phyloP scores from a whole-genome alignment of 768 basidiomycete species.

The Multifurca ochricompacta region DNA sequence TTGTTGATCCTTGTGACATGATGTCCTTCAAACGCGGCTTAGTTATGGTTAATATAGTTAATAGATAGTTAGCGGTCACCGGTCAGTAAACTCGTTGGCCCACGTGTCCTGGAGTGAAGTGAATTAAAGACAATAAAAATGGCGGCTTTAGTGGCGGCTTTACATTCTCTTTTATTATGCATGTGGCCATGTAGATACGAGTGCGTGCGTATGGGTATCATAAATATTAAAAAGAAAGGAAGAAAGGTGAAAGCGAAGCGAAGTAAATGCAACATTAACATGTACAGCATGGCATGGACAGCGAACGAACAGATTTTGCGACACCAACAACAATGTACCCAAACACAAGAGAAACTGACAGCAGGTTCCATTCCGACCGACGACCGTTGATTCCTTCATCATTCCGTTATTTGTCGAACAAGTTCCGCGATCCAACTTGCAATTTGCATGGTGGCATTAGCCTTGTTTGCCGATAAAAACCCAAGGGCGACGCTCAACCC shows the following conservation, averaged over 20 bases:
- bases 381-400: slow-evolving; percentile 24
- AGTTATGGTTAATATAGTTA: too few relatives aligned
- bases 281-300: too few relatives aligned
- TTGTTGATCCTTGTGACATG: slow-evolving; percentile 3
- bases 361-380: slow-evolving; percentile 3
- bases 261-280: too few relatives aligned
- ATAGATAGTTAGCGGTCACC: too few relatives aligned
- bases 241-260: slow-evolving; percentile 8
- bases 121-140: too few relatives aligned
- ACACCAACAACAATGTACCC: slow-evolving; percentile 10
- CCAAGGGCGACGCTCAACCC: slow-evolving; percentile 67
- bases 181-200: slow-evolving; percentile 5
- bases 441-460: slow-evolving; percentile 45
- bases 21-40: neutral
- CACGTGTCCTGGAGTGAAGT: too few relatives aligned
- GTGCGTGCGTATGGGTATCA: slow-evolving; percentile 14
- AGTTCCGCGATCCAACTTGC: slow-evolving; percentile 69
- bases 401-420: slow-evolving; percentile 45
- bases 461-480: slow-evolving; percentile 45
- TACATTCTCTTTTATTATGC: slow-evolving; percentile 17
- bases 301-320: slow-evolving; percentile 7
- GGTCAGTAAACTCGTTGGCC: too few relatives aligned
- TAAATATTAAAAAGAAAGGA: slow-evolving; percentile 15
- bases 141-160: too few relatives aligned
- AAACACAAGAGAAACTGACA: slow-evolving; percentile 20